Conservation (phyloP, 2,329 filamentous ascomycete genomes). For the Aspergillus udagawae region DNA sequence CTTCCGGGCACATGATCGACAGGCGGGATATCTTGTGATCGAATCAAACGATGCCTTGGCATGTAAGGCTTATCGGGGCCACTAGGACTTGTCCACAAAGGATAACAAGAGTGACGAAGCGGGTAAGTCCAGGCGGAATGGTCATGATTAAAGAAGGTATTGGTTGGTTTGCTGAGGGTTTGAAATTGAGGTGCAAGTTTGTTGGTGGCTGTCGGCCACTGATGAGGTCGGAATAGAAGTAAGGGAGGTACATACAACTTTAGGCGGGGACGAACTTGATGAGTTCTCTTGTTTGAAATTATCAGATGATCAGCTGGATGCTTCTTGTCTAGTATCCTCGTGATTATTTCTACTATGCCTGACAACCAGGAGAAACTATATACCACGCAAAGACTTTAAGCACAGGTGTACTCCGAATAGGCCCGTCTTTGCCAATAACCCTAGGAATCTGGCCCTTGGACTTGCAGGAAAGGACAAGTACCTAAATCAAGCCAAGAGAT, state of each 20-base stretch:
- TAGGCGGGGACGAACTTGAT: not conserved
- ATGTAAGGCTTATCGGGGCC: not conserved
- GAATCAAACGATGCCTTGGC: slow-evolving; percentile 4
- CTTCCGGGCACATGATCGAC: slow-evolving; percentile 1
- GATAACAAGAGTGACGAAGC: slow-evolving; percentile 1
- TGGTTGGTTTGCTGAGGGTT: not conserved
- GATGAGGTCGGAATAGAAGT: not conserved
- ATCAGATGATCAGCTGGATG: not conserved
- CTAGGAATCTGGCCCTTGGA: no score
- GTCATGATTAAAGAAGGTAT: not conserved
- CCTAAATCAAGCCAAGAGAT: not conserved
- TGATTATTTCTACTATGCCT: no score
- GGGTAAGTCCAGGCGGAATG: slow-evolving; percentile 11
- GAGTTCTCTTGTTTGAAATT: not conserved
- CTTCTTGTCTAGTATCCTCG: no score
- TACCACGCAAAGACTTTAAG: no score
- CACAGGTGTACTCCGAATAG: no score
- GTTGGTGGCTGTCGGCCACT: no score
- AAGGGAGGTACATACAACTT: not conserved
- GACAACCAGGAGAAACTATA: no score
- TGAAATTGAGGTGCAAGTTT: not conserved
- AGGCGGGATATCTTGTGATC: not conserved
- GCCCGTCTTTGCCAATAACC: no score
- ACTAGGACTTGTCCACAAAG: not conserved
- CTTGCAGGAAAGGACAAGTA: not conserved